A percentile compares a stretch with the other conserved stretches of the same genome.
Conservation (phyloP, 2,329 filamentous ascomycete species). For the Remersonia thermophila region DNA sequence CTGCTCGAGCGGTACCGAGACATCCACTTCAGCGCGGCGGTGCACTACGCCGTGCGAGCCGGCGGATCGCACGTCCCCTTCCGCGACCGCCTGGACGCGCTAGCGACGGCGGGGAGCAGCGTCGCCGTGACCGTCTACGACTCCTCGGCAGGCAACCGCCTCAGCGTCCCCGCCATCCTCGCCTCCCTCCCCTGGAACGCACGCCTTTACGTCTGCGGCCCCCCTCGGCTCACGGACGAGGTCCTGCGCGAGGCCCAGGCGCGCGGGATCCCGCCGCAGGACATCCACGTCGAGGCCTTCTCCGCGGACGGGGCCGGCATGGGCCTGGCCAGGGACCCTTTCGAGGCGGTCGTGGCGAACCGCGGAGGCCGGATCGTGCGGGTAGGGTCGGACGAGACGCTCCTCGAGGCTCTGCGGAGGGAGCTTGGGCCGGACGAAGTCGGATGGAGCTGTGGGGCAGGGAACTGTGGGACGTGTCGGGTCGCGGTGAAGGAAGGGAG, state of each 20-base stretch:
- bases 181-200: slow-evolving; percentile 36
- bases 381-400: slow-evolving; percentile 35
- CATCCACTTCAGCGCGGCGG: slow-evolving; percentile 36
- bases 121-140: slow-evolving; percentile 39
- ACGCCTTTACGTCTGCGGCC: slow-evolving; percentile 50
- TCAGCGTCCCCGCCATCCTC: slow-evolving; percentile 39
- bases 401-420: slow-evolving; percentile 35
- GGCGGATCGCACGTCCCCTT: slow-evolving; percentile 40
- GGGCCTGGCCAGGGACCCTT: slow-evolving; percentile 37
- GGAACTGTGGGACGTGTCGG: slow-evolving; percentile 42
- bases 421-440: slow-evolving; percentile 27
- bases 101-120: slow-evolving; percentile 20
- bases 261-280: slow-evolving; percentile 32
- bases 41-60: slow-evolving; percentile 48
- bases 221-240: slow-evolving; percentile 42
- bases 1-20: slow-evolving; percentile 30
- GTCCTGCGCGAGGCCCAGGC: slow-evolving; percentile 29
- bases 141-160: slow-evolving; percentile 34
- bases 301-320: slow-evolving; percentile 29
- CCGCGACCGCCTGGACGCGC: slow-evolving; percentile 29
- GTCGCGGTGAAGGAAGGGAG: slow-evolving; percentile 29
- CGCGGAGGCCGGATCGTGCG: slow-evolving; percentile 27
- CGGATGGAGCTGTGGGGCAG: slow-evolving; percentile 39
- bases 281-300: slow-evolving; percentile 51
- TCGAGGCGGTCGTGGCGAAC: slow-evolving; percentile 41